phyloP scores from a whole-genome alignment of 345 rosid species.

The Acer saccharum region DNA sequence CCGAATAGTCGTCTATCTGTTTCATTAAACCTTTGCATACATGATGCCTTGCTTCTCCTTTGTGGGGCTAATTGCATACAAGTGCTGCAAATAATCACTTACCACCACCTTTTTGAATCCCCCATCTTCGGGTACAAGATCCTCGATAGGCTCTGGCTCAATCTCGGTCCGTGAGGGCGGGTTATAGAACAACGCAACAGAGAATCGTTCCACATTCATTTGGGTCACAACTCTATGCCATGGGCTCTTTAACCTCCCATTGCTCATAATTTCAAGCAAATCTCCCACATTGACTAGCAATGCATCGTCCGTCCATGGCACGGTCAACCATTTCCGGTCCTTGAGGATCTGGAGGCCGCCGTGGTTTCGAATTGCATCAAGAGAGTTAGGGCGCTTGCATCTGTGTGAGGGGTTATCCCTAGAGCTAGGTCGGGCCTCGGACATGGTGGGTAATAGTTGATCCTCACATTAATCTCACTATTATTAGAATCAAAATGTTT shows the following conservation, averaged over 20 bases:
- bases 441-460: slow-evolving; percentile 41
- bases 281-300: slow-evolving; percentile 28
- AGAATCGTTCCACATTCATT: slow-evolving; percentile 17
- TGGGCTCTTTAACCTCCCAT: slow-evolving; percentile 30
- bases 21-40: slow-evolving; percentile 13
- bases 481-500: slow-evolving; percentile 11
- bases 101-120: slow-evolving; percentile 25
- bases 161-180: slow-evolving; percentile 11
- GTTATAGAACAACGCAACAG: slow-evolving; percentile 32
- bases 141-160: not conserved
- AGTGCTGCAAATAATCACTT: slow-evolving; percentile 24
- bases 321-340: slow-evolving; percentile 22
- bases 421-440: slow-evolving; percentile 37
- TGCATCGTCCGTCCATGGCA: slow-evolving; percentile 17
- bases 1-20: too few species aligned
- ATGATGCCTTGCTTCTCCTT: slow-evolving; percentile 22
- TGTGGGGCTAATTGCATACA: slow-evolving; percentile 24
- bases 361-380: slow-evolving; percentile 19
- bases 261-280: slow-evolving; percentile 31
- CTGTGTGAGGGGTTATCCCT: slow-evolving; percentile 42
- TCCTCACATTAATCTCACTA: slow-evolving; percentile 24
- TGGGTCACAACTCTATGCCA: slow-evolving; percentile 32
- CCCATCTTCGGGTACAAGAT: not conserved
- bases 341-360: slow-evolving; percentile 9
- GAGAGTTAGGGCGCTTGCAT: slow-evolving; percentile 33